These are phyloP conservation scores for Lojkania enalia DNA, from an alignment of 2,329 filamentous ascomycete genomes.

Conservation along the genomic window DNA sequence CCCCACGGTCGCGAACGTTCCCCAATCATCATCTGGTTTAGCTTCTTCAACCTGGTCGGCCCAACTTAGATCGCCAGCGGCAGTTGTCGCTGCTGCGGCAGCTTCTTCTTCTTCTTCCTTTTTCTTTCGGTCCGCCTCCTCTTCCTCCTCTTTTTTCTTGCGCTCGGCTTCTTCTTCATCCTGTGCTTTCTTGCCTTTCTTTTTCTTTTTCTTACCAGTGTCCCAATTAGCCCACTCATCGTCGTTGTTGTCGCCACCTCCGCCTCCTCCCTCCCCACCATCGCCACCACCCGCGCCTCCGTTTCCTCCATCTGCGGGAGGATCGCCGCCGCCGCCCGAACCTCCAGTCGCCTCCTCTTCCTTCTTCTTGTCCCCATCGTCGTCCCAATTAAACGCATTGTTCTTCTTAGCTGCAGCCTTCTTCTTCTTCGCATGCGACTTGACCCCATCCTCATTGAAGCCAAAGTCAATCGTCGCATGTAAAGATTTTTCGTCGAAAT, in stretches of 20 bases:
- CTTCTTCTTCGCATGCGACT: slow-evolving; percentile 59
- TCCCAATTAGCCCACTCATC: slow-evolving; percentile 38
- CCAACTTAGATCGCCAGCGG: slow-evolving; percentile 31
- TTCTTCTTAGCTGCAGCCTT: slow-evolving; percentile 45
- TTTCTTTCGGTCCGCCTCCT: slow-evolving; percentile 40
- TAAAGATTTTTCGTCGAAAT: slow-evolving; percentile 36
- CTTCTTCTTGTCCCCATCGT: slow-evolving; percentile 53
- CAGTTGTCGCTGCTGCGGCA: slow-evolving; percentile 29
- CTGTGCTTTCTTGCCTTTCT: slow-evolving; percentile 41
- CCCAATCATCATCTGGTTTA: slow-evolving; percentile 35
- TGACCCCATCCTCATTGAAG: slow-evolving; percentile 56
- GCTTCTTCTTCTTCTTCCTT: slow-evolving; percentile 41
- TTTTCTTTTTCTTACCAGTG: slow-evolving; percentile 46
- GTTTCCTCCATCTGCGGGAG: slow-evolving; percentile 42
- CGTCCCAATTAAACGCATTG: slow-evolving; percentile 38
- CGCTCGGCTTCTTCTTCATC: slow-evolving; percentile 37
- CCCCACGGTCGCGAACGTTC: slow-evolving; percentile 24
- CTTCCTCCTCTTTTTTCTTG: slow-evolving; percentile 43
- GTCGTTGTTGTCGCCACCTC: slow-evolving; percentile 29
- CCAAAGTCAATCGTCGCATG: slow-evolving; percentile 60
- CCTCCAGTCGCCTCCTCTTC: slow-evolving; percentile 43
- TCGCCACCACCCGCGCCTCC: slow-evolving; percentile 38
- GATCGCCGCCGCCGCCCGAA: slow-evolving; percentile 37
- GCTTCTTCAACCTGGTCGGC: slow-evolving; percentile 40
- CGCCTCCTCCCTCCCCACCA: slow-evolving; percentile 36